A percentile compares a stretch with the other conserved stretches of the same genome.
Conservation (phyloP, 2,329 filamentous ascomycete genomes). For the Escovopsis sp. region DNA sequence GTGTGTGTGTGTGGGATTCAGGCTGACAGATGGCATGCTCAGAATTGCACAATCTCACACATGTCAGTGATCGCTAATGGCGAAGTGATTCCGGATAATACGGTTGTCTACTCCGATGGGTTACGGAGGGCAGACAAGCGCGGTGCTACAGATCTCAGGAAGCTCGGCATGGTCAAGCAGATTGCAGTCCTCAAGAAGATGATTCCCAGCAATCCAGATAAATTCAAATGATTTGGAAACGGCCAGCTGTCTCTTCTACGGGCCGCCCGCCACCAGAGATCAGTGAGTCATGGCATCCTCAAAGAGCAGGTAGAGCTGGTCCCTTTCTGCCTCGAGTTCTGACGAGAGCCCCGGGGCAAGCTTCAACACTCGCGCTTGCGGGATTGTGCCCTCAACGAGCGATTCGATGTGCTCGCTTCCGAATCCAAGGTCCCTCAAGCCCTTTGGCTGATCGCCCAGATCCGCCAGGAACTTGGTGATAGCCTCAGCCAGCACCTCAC, state of each 20-base stretch:
- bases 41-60: constrained; percentile 59
- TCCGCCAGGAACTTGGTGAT: constrained; percentile 65
- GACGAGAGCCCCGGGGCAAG: constrained; percentile 68
- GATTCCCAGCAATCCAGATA: constrained; percentile 48
- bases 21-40: constrained; percentile 6
- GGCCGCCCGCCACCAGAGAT: background rate
- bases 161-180: constrained; percentile 50
- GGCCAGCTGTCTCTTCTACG: background rate
- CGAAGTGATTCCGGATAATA: constrained; percentile 48
- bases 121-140: constrained; percentile 42
- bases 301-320: constrained; percentile 56
- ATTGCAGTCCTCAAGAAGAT: constrained; percentile 52
- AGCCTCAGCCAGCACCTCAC: constrained; percentile 75
- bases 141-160: constrained; percentile 46
- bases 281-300: constrained; percentile 38
- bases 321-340: constrained; percentile 55
- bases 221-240: constrained; percentile 22
- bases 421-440: constrained; percentile 75
- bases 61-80: constrained; percentile 43
- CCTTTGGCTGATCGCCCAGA: constrained; percentile 80
- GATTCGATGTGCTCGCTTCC: constrained; percentile 58
- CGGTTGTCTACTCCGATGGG: constrained; percentile 55
- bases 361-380: constrained; percentile 81
- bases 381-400: constrained; percentile 87
- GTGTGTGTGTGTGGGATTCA: background rate